Evolutionary conservation across 495 filamentous ascomycete genomes (phyloP), one percentile per base, ranked within the genome.

Genomic region (Cetradonia linearis): DNA sequence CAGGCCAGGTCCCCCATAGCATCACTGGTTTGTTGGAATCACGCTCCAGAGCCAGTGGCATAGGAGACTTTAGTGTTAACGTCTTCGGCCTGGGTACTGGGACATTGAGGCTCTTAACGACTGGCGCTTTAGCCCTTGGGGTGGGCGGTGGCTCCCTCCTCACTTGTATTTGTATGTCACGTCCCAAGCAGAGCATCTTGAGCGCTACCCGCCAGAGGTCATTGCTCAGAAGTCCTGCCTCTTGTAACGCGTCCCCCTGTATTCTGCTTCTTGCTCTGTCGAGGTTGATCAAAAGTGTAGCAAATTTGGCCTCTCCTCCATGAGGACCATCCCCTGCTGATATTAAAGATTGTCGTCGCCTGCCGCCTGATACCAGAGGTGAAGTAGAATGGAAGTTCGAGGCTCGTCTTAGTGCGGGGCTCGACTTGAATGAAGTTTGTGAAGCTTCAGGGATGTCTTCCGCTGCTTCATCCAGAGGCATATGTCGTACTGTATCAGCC

Each of bases 401-500:
- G 11, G 28, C 33, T 42, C 34, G 47, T n/a, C 53, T 62, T 27
- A 11, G 38, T 18, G 27, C 34, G 25, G 47, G 60, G 49, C 27
- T 54, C 27, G 37, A 42, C 33, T 34, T 58, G 20, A 28, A 7
- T 30, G 25, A 47, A 30, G 48, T 59, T 5, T 60, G 38, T 16
- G 50, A 53, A 18, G 30, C 31, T 31, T 58, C 58, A 2, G 16
- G 38, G 31, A 48, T 37, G 10, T 65, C 48, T 1, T 66, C 64
- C 28, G 63, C 52, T 8, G 56, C 42, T 16, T 50, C 58, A 7
- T 66, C 63, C 0, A 56, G 23, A 18, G 63, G 63, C 16, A 25
- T 13, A 16, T 66, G 53, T 14, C 65, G 63, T 38, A 70, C 47
- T 65, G 78, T 77, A 48, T 80, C 72, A 0, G 77, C 70, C 25